Evolutionary conservation across 768 basidiomycete species (phyloP).

Genomic region (Fibroporia radiculosa): DNA sequence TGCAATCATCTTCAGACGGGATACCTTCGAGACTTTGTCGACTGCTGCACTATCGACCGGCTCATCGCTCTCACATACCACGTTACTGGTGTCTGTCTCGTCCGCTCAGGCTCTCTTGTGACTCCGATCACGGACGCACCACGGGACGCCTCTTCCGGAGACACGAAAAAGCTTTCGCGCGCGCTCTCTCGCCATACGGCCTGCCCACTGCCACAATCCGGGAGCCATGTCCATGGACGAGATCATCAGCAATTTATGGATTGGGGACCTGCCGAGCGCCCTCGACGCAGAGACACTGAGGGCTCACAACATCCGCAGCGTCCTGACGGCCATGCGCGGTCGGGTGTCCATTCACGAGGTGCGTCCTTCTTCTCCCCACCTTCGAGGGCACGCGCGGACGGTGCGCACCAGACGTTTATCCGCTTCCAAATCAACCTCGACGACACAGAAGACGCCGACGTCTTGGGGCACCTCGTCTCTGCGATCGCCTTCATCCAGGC

Average conservation of each 20-base stretch:
- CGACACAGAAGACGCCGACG: constrained; percentile 68
- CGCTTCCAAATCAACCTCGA: constrained; percentile 75
- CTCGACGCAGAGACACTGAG: constrained; percentile 53
- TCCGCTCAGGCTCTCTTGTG: no score
- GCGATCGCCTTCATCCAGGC: constrained; percentile 79
- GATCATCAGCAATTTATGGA: constrained; percentile 74
- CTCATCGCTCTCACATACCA: no score
- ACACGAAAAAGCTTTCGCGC: no score
- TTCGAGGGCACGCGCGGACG: background rate
- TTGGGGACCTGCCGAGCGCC: constrained; percentile 73
- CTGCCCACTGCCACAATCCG: no score
- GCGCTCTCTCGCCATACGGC: no score
- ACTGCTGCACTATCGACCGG: no score
- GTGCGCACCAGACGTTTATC: constrained; percentile 56
- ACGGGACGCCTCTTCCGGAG: no score
- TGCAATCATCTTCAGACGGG: no score
- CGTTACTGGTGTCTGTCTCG: no score
- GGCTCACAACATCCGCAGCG: constrained; percentile 65
- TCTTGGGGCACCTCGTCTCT: constrained; percentile 69
- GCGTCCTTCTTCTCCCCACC: background rate
- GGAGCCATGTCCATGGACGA: constrained; percentile 66
- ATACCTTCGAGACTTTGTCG: no score
- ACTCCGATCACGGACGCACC: no score
- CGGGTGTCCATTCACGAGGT: constrained; percentile 61
- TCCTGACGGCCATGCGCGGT: constrained; percentile 68